Evolutionary conservation across 1,139 yeast genomes (phyloP), one percentile per base, ranked within the genome.

Genomic region (Blastobotrys capitulatus): DNA sequence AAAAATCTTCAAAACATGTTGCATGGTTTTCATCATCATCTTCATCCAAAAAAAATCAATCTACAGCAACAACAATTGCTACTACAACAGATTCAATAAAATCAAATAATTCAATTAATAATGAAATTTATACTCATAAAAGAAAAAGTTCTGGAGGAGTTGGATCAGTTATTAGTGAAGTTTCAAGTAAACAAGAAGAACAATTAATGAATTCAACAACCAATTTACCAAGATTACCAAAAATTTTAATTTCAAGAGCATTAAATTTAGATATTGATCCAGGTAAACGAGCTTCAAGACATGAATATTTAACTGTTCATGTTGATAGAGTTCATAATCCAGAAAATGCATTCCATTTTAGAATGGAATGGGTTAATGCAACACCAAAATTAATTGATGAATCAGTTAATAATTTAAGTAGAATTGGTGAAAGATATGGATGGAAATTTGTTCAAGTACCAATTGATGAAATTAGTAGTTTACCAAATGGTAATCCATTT

Each of bases 241-340:
- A 65, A 52, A 73, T 77, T 27, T 70, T 78, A 16, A 68, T 84
- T 47, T 79, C 86, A 61, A 73, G 82, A 54, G 74, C 83, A 1
- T 75, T 92, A 38, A 74, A 77, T 48, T 80, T 80, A 59, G 88
- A 92, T 65, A 79, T 88, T 22, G 98, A 92, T 63, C 86, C 94
- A 0, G 70, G 75, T 36, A 72, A 73, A 3, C 77, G 80, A 53
- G 88, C 96, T 0, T 81, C 80, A 63, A 78, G 90, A 51, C 85
- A 86, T 0, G 98, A 94, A 60, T 68, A 82, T 12, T 72, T 90
- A 37, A 81, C 83, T 2, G 89, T 92, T 2, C 97, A 92, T 66
- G 86, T 87, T 61, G 98, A 94, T 64, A 76, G 83, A 49, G 92
- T 89, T 2, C 97, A 89, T 63, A 92, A 90, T 62, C 97, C 97